phyloP scores from a whole-genome alignment of 176 grass and related monocot genomes.

The Oryza meridionalis region DNA sequence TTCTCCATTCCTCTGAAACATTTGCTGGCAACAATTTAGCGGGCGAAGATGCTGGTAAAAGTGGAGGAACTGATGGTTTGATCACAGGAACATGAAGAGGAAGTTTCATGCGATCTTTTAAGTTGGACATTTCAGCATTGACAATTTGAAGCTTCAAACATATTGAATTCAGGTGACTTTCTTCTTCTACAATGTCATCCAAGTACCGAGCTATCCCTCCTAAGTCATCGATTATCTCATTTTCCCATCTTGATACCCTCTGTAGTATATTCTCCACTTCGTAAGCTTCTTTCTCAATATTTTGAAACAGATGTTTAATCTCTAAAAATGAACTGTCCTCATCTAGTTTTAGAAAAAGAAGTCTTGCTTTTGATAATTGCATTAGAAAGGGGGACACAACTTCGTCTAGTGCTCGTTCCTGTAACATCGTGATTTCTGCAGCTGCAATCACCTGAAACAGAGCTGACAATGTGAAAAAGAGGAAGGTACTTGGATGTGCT shows the following conservation, averaged over 20 bases:
- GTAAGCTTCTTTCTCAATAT: slow-evolving; percentile 35
- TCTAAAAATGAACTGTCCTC: slow-evolving; percentile 32
- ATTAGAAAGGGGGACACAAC: slow-evolving; percentile 47
- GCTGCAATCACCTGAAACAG: not conserved
- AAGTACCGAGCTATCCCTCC: slow-evolving; percentile 52
- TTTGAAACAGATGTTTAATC: slow-evolving; percentile 38
- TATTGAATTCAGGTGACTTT: slow-evolving; percentile 33
- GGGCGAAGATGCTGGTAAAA: slow-evolving; percentile 8
- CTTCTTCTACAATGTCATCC: slow-evolving; percentile 55
- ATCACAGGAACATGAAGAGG: slow-evolving; percentile 44
- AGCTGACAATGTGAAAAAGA: not conserved
- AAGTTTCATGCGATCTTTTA: slow-evolving; percentile 50
- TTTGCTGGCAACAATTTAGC: slow-evolving; percentile 1
- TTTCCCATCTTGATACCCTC: slow-evolving; percentile 42
- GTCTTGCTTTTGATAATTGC: slow-evolving; percentile 33
- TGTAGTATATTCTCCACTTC: slow-evolving; percentile 40
- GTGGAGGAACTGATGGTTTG: slow-evolving; percentile 1
- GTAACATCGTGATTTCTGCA: slow-evolving; percentile 27
- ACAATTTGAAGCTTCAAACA: slow-evolving; percentile 34
- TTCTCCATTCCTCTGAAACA: slow-evolving; percentile 43
- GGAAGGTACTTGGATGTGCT: not conserved
- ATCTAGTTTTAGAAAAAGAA: not conserved
- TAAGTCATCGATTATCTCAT: slow-evolving; percentile 44
- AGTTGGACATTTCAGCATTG: slow-evolving; percentile 38
- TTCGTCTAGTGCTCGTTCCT: slow-evolving; percentile 44